phyloP scores from a whole-genome alignment of 495 filamentous ascomycete species.

The Physcia stellaris region DNA sequence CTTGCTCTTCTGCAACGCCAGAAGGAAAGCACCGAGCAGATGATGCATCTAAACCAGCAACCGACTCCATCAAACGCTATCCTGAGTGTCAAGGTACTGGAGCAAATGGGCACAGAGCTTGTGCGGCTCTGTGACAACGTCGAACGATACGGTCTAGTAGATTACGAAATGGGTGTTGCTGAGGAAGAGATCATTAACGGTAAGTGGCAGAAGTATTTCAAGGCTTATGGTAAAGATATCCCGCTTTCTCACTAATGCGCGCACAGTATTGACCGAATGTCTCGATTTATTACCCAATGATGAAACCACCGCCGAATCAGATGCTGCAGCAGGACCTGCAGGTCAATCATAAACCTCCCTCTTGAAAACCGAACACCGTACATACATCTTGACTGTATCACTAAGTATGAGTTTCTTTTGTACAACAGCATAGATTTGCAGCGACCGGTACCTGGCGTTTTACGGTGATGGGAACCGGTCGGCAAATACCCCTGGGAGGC shows the following conservation, averaged over 20 bases:
- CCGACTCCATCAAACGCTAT: conserved; percentile 48
- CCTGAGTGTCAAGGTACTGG: conserved; percentile 52
- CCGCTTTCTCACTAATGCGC: conserved; percentile 4
- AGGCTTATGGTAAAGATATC: conserved; percentile 1
- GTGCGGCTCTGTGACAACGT: conserved; percentile 72
- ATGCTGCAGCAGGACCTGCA: not conserved
- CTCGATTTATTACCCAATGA: conserved; percentile 41
- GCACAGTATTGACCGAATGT: conserved; percentile 51
- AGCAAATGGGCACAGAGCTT: conserved; percentile 69
- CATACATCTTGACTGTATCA: not conserved
- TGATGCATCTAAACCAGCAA: conserved; percentile 44
- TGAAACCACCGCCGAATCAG: conserved; percentile 11
- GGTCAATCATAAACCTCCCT: too few relatives aligned
- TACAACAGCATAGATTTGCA: too few relatives aligned
- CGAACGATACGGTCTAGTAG: conserved; percentile 80
- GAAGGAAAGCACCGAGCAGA: conserved; percentile 54
- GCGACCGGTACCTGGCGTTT: too few relatives aligned
- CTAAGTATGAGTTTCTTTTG: conserved; percentile 2
- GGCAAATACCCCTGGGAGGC: conserved; percentile 12
- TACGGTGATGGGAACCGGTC: not conserved
- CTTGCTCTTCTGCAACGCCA: conserved; percentile 75
- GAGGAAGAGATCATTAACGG: conserved; percentile 82
- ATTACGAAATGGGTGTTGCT: conserved; percentile 94
- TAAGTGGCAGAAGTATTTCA: conserved; percentile 13
- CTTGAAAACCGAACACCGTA: too few relatives aligned